Conservation (phyloP, 2,329 filamentous ascomycete genomes). For the Reticulascus tulasneorum region DNA sequence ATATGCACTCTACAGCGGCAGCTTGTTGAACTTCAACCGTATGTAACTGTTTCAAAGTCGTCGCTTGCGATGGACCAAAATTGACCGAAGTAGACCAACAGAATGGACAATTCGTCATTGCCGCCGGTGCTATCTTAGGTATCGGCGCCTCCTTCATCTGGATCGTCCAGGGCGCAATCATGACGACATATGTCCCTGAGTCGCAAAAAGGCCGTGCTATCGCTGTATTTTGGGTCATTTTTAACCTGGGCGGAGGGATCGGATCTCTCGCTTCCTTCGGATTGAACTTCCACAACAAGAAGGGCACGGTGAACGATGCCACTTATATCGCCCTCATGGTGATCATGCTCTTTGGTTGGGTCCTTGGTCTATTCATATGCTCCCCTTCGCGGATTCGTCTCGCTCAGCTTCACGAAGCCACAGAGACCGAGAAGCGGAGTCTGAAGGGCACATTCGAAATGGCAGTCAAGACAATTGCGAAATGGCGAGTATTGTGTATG, state of each 20-base stretch:
- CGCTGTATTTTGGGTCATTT: constrained; percentile 41
- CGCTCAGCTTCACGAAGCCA: constrained; percentile 29
- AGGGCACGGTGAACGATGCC: constrained; percentile 40
- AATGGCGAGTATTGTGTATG: constrained; percentile 43
- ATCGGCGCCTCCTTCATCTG: constrained; percentile 40
- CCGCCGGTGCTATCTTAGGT: constrained; percentile 39
- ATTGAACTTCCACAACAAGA: constrained; percentile 35
- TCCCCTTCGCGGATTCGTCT: constrained; percentile 38
- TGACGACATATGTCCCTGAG: constrained; percentile 41
- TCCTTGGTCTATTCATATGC: constrained; percentile 43
- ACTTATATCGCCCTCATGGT: constrained; percentile 47
- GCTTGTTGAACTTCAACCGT: constrained; percentile 39
- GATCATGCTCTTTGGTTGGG: constrained; percentile 47
- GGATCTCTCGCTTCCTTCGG: constrained; percentile 40
- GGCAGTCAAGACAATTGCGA: constrained; percentile 31
- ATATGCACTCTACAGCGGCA: constrained; percentile 40
- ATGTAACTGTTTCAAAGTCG: constrained; percentile 31
- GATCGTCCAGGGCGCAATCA: constrained; percentile 44
- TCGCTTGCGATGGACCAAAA: constrained; percentile 35
- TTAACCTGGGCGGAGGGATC: constrained; percentile 40
- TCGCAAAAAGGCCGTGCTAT: constrained; percentile 38
- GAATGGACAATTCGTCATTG: constrained; percentile 41
- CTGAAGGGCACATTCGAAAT: constrained; percentile 29
- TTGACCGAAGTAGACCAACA: constrained; percentile 32
- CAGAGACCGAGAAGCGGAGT: constrained; percentile 35